Evolutionary conservation across 139 green algal genomes (phyloP).

Genomic region (Haematococcus lacustris): DNA sequence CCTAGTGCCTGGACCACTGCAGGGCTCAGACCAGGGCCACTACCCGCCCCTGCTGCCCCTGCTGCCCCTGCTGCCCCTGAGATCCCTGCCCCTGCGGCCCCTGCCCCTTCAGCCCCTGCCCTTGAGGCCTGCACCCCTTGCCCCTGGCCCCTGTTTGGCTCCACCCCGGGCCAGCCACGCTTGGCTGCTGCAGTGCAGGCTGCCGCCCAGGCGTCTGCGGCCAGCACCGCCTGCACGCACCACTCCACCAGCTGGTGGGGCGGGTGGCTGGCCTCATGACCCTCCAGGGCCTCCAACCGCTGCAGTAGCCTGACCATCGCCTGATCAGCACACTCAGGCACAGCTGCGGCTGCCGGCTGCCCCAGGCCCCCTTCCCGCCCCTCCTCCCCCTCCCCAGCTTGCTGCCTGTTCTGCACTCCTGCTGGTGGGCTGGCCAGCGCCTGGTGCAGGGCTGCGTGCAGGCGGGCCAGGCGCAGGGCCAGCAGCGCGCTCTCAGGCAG

Average conservation of each 20-base stretch:
- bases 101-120: too few relatives aligned
- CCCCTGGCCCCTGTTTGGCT: background rate
- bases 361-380: background rate
- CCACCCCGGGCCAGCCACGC: background rate
- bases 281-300: background rate
- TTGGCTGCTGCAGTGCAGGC: too few relatives aligned
- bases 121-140: background rate
- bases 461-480: background rate
- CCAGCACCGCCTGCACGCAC: constrained; percentile 1
- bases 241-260: background rate
- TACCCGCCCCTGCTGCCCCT: too few relatives aligned
- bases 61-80: too few relatives aligned
- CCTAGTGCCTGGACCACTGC: background rate
- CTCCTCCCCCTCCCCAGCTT: background rate
- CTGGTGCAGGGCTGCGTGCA: background rate
- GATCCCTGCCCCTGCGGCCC: too few relatives aligned
- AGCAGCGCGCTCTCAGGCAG: constrained; percentile 39
- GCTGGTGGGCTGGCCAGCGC: background rate
- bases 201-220: background rate
- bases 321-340: background rate
- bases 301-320: background rate
- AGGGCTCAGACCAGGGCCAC: too few relatives aligned
- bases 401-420: background rate
- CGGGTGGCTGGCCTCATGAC: background rate
- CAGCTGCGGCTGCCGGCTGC: background rate